These are phyloP conservation scores for Styphnolobium japonicum DNA, from an alignment of 306 rosid genomes.

Conservation along the genomic window DNA sequence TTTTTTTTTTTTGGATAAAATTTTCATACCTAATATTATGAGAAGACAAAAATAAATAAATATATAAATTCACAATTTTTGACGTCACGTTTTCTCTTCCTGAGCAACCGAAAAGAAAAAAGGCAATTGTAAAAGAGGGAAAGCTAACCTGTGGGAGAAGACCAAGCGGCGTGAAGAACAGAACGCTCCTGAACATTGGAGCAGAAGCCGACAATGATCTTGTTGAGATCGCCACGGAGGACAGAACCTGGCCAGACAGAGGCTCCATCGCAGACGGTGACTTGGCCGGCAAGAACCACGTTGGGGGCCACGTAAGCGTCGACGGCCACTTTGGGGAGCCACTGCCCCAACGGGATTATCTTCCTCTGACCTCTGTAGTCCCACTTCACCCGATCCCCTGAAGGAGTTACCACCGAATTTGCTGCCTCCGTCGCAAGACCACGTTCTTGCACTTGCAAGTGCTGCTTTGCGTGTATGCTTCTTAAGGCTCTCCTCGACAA, in stretches of 20 bases:
- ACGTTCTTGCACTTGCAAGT: constrained; percentile 33
- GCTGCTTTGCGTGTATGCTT: constrained; percentile 30
- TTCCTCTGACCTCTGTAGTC: constrained; percentile 97
- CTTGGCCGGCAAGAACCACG: constrained; percentile 97
- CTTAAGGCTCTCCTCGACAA: constrained; percentile 61
- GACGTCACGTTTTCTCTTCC: not conserved
- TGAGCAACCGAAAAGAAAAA: constrained; percentile 15
- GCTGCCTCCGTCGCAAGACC: constrained; percentile 54
- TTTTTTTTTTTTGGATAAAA: not conserved
- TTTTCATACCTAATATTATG: not conserved
- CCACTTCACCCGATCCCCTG: constrained; percentile 88
- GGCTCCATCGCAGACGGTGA: constrained; percentile 83
- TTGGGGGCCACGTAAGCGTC: constrained; percentile 99
- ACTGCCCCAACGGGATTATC: constrained; percentile 90
- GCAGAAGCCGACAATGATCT: constrained; percentile 86
- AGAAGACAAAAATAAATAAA: not conserved
- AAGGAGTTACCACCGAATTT: constrained; percentile 49
- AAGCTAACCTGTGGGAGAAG: constrained; percentile 85
- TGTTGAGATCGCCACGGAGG: constrained; percentile 97
- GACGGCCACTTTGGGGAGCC: constrained; percentile 91
- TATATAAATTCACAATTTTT: not conserved
- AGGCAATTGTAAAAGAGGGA: not conserved
- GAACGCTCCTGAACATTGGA: constrained; percentile 94
- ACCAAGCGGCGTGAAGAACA: constrained; percentile 95
- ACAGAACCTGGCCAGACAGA: constrained; percentile 95